These are phyloP conservation scores for Agrocybe praecox DNA, from an alignment of 768 basidiomycete genomes.

Conservation along the genomic window DNA sequence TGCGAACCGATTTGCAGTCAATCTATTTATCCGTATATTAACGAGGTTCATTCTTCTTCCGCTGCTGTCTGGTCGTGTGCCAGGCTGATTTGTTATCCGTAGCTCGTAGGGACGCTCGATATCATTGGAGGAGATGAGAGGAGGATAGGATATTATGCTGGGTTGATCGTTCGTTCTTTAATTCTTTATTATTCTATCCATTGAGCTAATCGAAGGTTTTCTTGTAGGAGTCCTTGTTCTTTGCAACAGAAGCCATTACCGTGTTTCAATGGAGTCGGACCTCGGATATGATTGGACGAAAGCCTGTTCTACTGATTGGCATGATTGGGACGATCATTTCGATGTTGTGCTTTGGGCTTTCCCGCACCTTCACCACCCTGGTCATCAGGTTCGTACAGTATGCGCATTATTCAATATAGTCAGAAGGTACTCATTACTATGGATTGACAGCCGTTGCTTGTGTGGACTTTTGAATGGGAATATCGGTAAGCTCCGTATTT, in stretches of 20 bases:
- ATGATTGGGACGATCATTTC: slow-evolving; percentile 46
- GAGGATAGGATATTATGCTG: slow-evolving; percentile 71
- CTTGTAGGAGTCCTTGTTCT: slow-evolving; percentile 56
- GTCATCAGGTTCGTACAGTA: slow-evolving; percentile 33
- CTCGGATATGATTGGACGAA: slow-evolving; percentile 53
- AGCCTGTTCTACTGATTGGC: slow-evolving; percentile 49
- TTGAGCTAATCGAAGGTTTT: background rate
- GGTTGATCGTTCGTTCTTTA: slow-evolving; percentile 44
- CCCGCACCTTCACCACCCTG: slow-evolving; percentile 42
- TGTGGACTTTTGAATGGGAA: slow-evolving; percentile 63
- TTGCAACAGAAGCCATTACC: slow-evolving; percentile 46
- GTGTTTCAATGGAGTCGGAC: slow-evolving; percentile 54
- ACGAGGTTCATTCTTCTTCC: slow-evolving; percentile 35
- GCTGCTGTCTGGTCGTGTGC: background rate
- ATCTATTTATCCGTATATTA: slow-evolving; percentile 58
- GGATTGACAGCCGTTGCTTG: slow-evolving; percentile 40
- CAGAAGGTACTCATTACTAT: background rate
- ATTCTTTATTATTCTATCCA: background rate
- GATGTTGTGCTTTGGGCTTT: slow-evolving; percentile 53
- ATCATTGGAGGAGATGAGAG: slow-evolving; percentile 62
- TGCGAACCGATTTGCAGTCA: slow-evolving; percentile 49
- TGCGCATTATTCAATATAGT: background rate
- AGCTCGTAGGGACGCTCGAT: slow-evolving; percentile 66
- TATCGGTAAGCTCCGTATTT: slow-evolving; percentile 35
- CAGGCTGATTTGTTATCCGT: background rate